Evolutionary conservation across 176 grass and related monocot species (phyloP).

Genomic region (Avena sativa): DNA sequence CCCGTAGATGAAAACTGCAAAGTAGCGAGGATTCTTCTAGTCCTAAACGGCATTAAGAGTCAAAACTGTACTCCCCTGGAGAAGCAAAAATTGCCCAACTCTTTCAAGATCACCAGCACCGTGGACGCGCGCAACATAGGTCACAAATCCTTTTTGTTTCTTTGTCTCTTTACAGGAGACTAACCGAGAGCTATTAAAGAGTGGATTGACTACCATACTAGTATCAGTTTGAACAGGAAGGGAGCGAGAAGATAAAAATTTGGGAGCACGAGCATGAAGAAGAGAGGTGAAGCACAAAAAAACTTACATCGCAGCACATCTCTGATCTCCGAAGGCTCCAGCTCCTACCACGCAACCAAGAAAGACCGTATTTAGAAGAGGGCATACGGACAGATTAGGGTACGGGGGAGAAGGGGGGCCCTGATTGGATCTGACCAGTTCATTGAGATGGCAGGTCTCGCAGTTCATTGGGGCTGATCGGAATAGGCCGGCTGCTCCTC

Average conservation of each 20-base stretch:
- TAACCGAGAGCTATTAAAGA: not conserved
- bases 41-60: too few species aligned
- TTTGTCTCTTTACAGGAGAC: not conserved
- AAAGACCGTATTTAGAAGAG: not conserved
- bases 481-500: not conserved
- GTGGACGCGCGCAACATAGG: not conserved
- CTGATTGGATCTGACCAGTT: slow-evolving; percentile 28
- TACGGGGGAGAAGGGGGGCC: not conserved
- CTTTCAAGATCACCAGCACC: not conserved
- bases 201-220: not conserved
- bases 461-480: slow-evolving; percentile 29
- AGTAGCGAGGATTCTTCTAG: too few species aligned
- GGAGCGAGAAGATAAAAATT: not conserved
- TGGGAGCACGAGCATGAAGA: not conserved
- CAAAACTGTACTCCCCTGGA: not conserved
- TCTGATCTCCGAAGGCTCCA: slow-evolving; percentile 13
- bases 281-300: not conserved
- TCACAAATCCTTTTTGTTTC: not conserved
- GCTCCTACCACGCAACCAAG: not conserved
- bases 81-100: not conserved
- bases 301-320: slow-evolving; percentile 35
- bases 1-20: too few species aligned
- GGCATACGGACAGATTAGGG: not conserved
- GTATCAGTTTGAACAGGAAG: not conserved
- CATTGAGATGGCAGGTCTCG: slow-evolving; percentile 38